Conservation (phyloP, 495 filamentous ascomycete species). For the Filosporella fistucella region DNA sequence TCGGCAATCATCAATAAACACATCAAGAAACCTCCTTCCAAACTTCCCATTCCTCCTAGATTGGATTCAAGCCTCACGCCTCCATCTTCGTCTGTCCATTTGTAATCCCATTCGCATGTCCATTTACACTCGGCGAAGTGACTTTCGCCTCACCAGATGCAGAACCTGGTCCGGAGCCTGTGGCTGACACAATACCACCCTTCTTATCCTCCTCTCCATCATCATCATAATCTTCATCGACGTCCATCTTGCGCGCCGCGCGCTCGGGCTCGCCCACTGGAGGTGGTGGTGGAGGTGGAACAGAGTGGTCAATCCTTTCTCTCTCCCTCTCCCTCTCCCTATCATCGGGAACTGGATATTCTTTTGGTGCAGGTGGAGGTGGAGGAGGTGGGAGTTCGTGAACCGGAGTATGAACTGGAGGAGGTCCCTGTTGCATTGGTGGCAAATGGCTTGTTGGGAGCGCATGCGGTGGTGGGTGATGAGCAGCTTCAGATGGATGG, state of each 20-base stretch:
- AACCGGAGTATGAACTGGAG: conserved; percentile 39
- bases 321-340: conserved; percentile 33
- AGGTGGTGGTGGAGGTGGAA: conserved; percentile 39
- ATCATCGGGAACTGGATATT: conserved; percentile 49
- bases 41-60: too few species aligned
- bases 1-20: too few species aligned
- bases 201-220: conserved; percentile 80
- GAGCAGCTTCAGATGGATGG: conserved; percentile 85
- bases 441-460: conserved; percentile 66
- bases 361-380: conserved; percentile 54
- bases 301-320: conserved; percentile 24
- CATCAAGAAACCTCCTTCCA: too few species aligned
- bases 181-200: conserved; percentile 32
- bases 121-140: conserved; percentile 20
- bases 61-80: neutral
- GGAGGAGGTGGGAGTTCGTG: conserved; percentile 42
- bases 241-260: conserved; percentile 89
- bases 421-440: conserved; percentile 57
- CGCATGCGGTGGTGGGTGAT: conserved; percentile 68
- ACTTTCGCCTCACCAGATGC: conserved; percentile 24
- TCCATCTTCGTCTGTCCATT: conserved; percentile 26
- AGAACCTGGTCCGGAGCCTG: conserved; percentile 27
- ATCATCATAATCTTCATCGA: conserved; percentile 93
- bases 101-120: conserved; percentile 20
- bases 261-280: conserved; percentile 63